phyloP scores from a whole-genome alignment of 768 basidiomycete species.

The Grammothele lineata region DNA sequence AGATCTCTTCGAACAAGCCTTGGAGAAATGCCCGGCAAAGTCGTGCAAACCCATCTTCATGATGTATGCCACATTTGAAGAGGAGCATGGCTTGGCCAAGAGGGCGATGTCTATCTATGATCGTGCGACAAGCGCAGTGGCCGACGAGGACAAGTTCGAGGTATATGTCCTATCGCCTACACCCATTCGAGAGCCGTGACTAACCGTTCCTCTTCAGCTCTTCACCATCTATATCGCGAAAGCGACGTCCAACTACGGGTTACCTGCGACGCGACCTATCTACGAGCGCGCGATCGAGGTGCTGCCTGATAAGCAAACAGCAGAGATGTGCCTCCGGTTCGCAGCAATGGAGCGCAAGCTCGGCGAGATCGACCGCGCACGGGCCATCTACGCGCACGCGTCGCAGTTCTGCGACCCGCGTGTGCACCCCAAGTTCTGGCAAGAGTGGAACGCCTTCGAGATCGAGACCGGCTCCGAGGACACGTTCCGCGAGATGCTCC shows the following conservation, averaged over 20 bases:
- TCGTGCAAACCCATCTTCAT: conserved; percentile 93
- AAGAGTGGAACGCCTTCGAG: conserved; percentile 96
- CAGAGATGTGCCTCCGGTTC: conserved; percentile 97
- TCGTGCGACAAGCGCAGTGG: conserved; percentile 82
- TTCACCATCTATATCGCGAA: conserved; percentile 97
- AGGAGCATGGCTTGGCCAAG: conserved; percentile 92
- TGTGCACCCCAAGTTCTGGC: conserved; percentile 89
- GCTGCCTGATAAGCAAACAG: conserved; percentile 90
- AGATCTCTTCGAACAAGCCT: conserved; percentile 95
- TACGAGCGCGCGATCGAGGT: conserved; percentile 94
- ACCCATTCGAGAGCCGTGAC: too few relatives aligned
- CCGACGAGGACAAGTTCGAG: conserved; percentile 92
- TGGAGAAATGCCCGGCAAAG: conserved; percentile 94
- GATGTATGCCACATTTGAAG: conserved; percentile 94
- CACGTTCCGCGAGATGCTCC: conserved; percentile 92
- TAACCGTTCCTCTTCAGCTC: conserved; percentile 51
- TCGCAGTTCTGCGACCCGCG: conserved; percentile 99
- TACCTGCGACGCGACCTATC: conserved; percentile 93
- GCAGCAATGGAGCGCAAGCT: conserved; percentile 95
- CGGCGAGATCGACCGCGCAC: conserved; percentile 96
- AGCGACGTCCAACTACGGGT: conserved; percentile 90
- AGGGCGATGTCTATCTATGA: conserved; percentile 96
- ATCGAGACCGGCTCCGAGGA: conserved; percentile 99
- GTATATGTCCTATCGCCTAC: conserved; percentile 38
- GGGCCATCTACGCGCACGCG: conserved; percentile 95